These are phyloP conservation scores for Cryptosporidium ubiquitum DNA, from an alignment of 169 alveolate species.

Conservation along the genomic window DNA sequence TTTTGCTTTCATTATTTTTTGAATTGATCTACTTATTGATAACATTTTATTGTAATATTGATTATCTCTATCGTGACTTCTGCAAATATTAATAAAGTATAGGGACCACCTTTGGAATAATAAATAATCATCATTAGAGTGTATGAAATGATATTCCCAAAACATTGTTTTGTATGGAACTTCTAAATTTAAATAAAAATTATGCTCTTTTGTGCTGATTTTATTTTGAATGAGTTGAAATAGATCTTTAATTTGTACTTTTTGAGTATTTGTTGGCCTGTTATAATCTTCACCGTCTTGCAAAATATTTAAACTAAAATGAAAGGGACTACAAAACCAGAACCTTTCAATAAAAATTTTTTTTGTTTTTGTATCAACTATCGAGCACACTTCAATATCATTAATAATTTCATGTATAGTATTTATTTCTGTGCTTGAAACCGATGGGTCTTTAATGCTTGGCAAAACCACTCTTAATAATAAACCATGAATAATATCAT, in stretches of 20 bases:
- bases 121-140: constrained; percentile 21
- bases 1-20: not conserved
- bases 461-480: constrained; percentile 57
- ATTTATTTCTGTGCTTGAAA: constrained; percentile 53
- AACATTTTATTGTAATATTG: constrained; percentile 4
- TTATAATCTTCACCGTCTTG: not conserved
- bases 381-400: constrained; percentile 1
- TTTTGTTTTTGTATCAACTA: constrained; percentile 33
- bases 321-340: constrained; percentile 48
- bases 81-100: not conserved
- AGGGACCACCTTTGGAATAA: constrained; percentile 17
- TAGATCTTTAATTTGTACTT: constrained; percentile 35
- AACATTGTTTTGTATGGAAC: constrained; percentile 34
- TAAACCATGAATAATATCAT: constrained; percentile 53
- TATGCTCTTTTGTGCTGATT: not conserved
- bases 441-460: constrained; percentile 39
- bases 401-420: constrained; percentile 43
- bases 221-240: constrained; percentile 1
- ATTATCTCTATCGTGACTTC: not conserved
- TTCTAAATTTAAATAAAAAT: not conserved
- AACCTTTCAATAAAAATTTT: constrained; percentile 43
- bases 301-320: constrained; percentile 1
- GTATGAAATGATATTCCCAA: constrained; percentile 64
- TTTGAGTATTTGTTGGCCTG: not conserved
- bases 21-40: not conserved